Evolutionary conservation across 1,139 yeast species (phyloP).

Genomic region (Geotrichum aggregatum): DNA sequence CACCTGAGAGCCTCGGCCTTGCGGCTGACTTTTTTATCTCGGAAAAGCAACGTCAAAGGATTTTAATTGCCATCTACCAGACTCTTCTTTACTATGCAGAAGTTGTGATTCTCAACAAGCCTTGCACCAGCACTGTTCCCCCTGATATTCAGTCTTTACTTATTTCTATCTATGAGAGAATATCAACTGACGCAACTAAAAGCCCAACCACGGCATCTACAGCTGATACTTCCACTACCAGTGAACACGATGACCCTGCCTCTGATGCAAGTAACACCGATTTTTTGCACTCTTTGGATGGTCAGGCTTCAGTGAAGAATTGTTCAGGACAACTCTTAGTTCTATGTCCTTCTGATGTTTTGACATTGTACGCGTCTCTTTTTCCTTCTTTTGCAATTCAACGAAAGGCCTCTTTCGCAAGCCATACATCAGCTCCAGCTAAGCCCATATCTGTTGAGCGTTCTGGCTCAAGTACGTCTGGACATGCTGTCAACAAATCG

Average conservation of each 20-base stretch:
- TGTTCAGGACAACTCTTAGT: slow-evolving; percentile 33
- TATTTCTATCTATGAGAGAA: slow-evolving; percentile 8
- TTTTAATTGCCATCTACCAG: slow-evolving; percentile 28
- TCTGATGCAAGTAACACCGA: slow-evolving; percentile 3
- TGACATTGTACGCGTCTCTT: slow-evolving; percentile 32
- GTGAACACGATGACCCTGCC: not conserved
- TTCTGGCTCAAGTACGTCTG: slow-evolving; percentile 7
- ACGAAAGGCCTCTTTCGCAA: slow-evolving; percentile 8
- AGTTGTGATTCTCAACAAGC: slow-evolving; percentile 8
- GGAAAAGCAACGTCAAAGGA: slow-evolving; percentile 30
- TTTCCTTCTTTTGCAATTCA: slow-evolving; percentile 29
- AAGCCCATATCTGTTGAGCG: slow-evolving; percentile 17
- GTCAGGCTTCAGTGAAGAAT: slow-evolving; percentile 2
- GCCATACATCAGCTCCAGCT: slow-evolving; percentile 13
- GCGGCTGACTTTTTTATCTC: slow-evolving; percentile 29
- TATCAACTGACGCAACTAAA: slow-evolving; percentile 1
- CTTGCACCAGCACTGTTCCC: slow-evolving; percentile 4
- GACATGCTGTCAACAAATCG: slow-evolving; percentile 16
- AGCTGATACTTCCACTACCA: not conserved
- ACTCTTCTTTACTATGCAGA: slow-evolving; percentile 14
- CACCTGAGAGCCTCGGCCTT: slow-evolving; percentile 32
- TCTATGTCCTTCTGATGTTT: slow-evolving; percentile 36
- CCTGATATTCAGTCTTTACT: slow-evolving; percentile 9
- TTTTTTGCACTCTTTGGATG: slow-evolving; percentile 9
- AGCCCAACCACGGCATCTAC: slow-evolving; percentile 1